Conservation (phyloP, 164 flowering plant species). For the Hamamelis virginiana region DNA sequence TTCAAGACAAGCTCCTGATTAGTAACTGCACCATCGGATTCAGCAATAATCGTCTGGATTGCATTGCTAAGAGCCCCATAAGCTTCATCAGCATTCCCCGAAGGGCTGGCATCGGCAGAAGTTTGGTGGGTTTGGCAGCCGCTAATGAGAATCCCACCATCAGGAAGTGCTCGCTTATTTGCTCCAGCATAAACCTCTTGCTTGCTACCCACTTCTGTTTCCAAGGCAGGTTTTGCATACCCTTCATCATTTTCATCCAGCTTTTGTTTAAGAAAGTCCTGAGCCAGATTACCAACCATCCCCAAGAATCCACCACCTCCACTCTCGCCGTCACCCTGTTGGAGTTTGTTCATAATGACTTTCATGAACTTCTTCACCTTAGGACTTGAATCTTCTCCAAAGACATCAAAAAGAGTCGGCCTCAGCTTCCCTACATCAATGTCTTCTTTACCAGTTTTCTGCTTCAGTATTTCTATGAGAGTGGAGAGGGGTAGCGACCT, state of each 20-base stretch:
- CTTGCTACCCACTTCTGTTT: constrained; percentile 59
- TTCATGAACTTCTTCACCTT: constrained; percentile 98
- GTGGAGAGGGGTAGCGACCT: constrained; percentile 81
- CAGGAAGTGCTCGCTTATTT: constrained; percentile 49
- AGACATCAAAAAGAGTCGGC: constrained; percentile 72
- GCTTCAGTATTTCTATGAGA: constrained; percentile 81
- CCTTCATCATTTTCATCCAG: constrained; percentile 64
- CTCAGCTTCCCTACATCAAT: constrained; percentile 89
- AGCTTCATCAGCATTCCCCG: constrained; percentile 51
- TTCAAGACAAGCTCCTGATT: constrained; percentile 66
- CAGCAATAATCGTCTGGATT: constrained; percentile 71
- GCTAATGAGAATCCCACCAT: constrained; percentile 63
- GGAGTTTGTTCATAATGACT: constrained; percentile 60
- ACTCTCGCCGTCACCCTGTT: constrained; percentile 32
- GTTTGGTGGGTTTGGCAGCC: constrained; percentile 94
- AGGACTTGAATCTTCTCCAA: constrained; percentile 92
- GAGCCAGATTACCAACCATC: constrained; percentile 70
- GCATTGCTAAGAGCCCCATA: constrained; percentile 97
- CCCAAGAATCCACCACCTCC: constrained; percentile 68
- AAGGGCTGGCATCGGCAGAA: constrained; percentile 87
- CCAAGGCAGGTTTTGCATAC: constrained; percentile 74
- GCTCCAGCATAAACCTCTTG: constrained; percentile 81
- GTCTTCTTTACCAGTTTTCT: constrained; percentile 91
- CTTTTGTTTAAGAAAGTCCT: constrained; percentile 76
- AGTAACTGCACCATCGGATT: constrained; percentile 48